Base-by-base conservation (phyloP, 176 grass and related monocot species). In the Aegilops bicornis region DNA sequence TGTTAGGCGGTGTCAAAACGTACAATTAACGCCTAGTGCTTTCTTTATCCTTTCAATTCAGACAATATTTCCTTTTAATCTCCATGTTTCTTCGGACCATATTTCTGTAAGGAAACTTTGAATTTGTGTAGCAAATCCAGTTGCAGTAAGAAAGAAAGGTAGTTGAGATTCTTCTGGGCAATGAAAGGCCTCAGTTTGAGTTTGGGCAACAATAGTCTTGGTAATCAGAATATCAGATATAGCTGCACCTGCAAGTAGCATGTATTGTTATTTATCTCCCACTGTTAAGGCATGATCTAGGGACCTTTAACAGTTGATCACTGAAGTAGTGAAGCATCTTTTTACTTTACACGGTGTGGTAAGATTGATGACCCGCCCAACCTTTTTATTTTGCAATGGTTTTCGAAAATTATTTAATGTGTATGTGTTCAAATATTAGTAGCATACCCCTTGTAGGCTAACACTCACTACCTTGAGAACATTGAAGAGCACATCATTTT, bases 361-460 rank as follows among this genome's bases (percentile, higher is more conserved):
- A 47, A 74, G 54, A 73, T 17, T 12, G 29, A 35, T 70, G 15
- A 95, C 27, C 93, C 85, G 86, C 91, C 94, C 79, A 98, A 25
- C 89, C 89, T 88, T 69, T 69, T 88, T 35, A 86, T 14, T 24
- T 67, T 82, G 78, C 90, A 94, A 76, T 92, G 29, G 10, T 88
- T 69, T 40, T 87, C 74, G 69, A 98, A 82, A 19, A 81, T 84
- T 40, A 52, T 6, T 32, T 20, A 47, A 74, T 27, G 2, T 45
- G 10, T n/a, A 36, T 40, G 36, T 37, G 1, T 42, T 10, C 8
- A 71, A 71, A 40, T 40, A 23, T 71, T 23, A 71, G 35, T 71
- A 40, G 20, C 69, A 42, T 72, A 72, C 1, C 2, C 69, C 20
- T 25, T 16, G 4, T 73, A 73, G 23, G 22, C 22, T 24, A 42